phyloP scores from a whole-genome alignment of 2,329 filamentous ascomycete species.

The Lanzia echinophila region DNA sequence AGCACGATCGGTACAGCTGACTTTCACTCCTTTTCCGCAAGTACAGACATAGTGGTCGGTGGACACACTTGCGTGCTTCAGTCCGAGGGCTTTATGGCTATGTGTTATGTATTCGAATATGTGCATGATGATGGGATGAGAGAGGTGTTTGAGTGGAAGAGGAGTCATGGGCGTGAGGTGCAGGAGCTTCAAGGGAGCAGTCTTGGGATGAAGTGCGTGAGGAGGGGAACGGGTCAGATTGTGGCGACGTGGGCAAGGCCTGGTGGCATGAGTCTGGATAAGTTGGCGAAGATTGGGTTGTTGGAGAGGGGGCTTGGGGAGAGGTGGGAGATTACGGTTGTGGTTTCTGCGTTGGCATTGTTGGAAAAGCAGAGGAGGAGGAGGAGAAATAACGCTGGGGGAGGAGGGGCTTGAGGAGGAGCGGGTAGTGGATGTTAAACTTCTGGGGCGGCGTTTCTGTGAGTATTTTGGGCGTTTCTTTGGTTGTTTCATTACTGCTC shows the following conservation, averaged over 20 bases:
- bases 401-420: background rate
- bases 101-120: background rate
- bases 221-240: background rate
- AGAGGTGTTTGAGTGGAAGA: slow-evolving; percentile 1
- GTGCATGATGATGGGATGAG: background rate
- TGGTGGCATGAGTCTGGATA: background rate
- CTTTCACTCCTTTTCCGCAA: background rate
- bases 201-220: background rate
- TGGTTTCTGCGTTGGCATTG: slow-evolving; percentile 1
- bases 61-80: background rate
- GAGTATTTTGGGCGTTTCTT: too few relatives aligned
- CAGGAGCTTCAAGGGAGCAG: background rate
- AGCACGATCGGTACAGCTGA: background rate
- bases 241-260: background rate
- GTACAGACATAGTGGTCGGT: background rate
- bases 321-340: slow-evolving; percentile 5
- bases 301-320: slow-evolving; percentile 7
- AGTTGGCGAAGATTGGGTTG: slow-evolving; percentile 1
- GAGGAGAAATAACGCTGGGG: background rate
- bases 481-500: too few relatives aligned
- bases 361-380: background rate
- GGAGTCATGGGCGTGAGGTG: background rate
- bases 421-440: background rate
- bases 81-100: background rate
- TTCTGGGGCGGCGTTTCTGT: too few relatives aligned